Evolutionary conservation across 2,329 filamentous ascomycete genomes (phyloP).

Genomic region (Alternaria gansuensis): DNA sequence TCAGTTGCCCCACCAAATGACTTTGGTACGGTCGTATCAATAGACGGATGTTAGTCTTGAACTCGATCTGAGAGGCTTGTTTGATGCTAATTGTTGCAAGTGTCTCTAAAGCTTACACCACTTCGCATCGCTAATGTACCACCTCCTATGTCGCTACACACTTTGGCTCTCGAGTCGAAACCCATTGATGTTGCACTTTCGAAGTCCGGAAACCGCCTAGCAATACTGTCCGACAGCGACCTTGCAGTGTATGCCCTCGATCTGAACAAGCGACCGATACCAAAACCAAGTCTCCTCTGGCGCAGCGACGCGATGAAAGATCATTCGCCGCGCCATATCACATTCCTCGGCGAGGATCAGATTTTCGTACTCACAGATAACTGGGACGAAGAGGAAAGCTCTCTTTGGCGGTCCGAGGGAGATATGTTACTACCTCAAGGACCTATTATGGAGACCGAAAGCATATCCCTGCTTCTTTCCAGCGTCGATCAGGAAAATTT

Average conservation of each 20-base stretch:
- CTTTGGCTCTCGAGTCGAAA: conserved; percentile 69
- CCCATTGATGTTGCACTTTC: conserved; percentile 78
- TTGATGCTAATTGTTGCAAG: conserved; percentile 46
- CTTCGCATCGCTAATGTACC: conserved; percentile 85
- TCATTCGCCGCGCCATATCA: conserved; percentile 57
- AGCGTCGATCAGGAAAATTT: conserved; percentile 34
- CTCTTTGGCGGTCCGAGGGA: conserved; percentile 40
- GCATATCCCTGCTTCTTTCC: conserved; percentile 35
- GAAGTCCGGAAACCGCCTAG: conserved; percentile 60
- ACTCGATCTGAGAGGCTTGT: background rate
- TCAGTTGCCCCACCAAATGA: conserved; percentile 76
- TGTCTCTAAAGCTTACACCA: conserved; percentile 81
- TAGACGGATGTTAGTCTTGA: conserved; percentile 73
- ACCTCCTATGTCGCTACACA: conserved; percentile 88
- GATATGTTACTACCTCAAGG: conserved; percentile 33
- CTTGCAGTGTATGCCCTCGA: conserved; percentile 77
- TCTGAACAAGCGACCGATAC: conserved; percentile 63
- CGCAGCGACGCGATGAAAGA: conserved; percentile 28
- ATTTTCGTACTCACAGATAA: conserved; percentile 49
- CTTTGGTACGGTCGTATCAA: conserved; percentile 79
- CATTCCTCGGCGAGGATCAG: conserved; percentile 54
- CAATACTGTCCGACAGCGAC: conserved; percentile 72
- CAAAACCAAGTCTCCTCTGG: conserved; percentile 58
- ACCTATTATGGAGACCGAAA: conserved; percentile 36
- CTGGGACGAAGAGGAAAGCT: conserved; percentile 45